phyloP scores from a whole-genome alignment of 208 protist species.

The Blechomonas ayalai region DNA sequence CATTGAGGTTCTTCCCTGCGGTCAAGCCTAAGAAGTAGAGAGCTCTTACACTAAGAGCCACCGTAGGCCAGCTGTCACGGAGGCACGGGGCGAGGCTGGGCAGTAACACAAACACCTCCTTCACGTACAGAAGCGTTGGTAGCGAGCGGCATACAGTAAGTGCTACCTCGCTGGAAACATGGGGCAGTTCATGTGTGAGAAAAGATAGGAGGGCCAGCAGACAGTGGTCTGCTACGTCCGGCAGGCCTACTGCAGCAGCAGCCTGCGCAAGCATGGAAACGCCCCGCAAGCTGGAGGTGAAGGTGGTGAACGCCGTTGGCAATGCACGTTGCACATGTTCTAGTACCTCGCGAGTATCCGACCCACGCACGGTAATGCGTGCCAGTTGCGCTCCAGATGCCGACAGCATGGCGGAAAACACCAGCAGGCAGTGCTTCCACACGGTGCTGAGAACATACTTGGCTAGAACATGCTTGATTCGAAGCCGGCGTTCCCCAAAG shows the following conservation, averaged over 20 bases:
- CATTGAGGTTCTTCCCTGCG: neutral
- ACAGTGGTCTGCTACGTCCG: constrained; percentile 24
- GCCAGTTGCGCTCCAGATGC: constrained; percentile 20
- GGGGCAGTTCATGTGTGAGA: constrained; percentile 18
- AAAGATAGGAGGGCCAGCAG: constrained; percentile 21
- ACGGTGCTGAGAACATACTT: constrained; percentile 43
- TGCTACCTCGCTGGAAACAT: constrained; percentile 23
- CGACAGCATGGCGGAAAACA: constrained; percentile 44
- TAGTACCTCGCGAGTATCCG: constrained; percentile 14
- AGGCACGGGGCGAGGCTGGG: constrained; percentile 17
- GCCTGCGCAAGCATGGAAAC: constrained; percentile 17
- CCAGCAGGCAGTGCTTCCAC: constrained; percentile 42
- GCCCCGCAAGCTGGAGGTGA: constrained; percentile 21
- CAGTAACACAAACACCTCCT: constrained; percentile 33
- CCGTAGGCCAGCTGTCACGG: constrained; percentile 20
- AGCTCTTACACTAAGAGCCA: constrained; percentile 14
- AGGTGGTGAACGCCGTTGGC: constrained; percentile 15
- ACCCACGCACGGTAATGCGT: constrained; percentile 4
- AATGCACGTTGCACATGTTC: constrained; percentile 9
- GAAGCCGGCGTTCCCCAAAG: neutral
- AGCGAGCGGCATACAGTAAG: constrained; percentile 22
- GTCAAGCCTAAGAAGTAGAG: too few relatives aligned
- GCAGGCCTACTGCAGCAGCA: constrained; percentile 9
- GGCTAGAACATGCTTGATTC: constrained; percentile 13
- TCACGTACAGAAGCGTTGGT: constrained; percentile 26